Evolutionary conservation across 2,329 filamentous ascomycete genomes (phyloP), one percentile per base, ranked within the genome.

Genomic region (Colletotrichum sp.): DNA sequence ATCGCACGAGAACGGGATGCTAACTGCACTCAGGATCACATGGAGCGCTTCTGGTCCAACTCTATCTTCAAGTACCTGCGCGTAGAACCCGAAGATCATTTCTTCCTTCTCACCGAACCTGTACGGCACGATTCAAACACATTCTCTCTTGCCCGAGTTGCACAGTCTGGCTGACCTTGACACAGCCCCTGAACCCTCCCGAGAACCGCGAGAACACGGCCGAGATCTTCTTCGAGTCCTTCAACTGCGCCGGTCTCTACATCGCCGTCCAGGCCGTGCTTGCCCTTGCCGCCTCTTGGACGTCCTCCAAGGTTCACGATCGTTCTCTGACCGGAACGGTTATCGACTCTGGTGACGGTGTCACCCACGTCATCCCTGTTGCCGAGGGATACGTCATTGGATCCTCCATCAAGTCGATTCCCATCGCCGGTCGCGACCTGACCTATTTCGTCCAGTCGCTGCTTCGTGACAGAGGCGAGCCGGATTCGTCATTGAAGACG

Each of bases 11-110:
- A 4, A 24, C 13, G n/a, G 21, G 52, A 28, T 32, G 67, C 83
- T 86, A 78, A 86, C 81, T 77, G 60, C 77, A 71, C 76, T 8
- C 80, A 97, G 95, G 97, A 99, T 87, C 95, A 98, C 82, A 99
- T 99, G 97, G 97, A 99, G 87, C 94, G 97, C 78, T 99, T 99
- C 89, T 99, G 97, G 97, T 99, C 98, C 80, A 99, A 99, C 89
- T 99, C 97, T 78, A 99, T 99, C 88, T 99, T 99, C 92, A 99
- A 99, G 86, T 99, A 99, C 84, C 91, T 99, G 69, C 93, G 97
- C 81, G 97, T 99, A 80, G 97, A 99, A 87, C 97, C 97, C 34
- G 97, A 99, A 88, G 97, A 99, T 84, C 97, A 99, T 87, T 96
- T 98, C 89, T 99, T 99, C 86, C 93, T 99, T 78, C 93, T 99